Conservation (phyloP, 2,329 filamentous ascomycete species). For the Calonectria fujianensis region DNA sequence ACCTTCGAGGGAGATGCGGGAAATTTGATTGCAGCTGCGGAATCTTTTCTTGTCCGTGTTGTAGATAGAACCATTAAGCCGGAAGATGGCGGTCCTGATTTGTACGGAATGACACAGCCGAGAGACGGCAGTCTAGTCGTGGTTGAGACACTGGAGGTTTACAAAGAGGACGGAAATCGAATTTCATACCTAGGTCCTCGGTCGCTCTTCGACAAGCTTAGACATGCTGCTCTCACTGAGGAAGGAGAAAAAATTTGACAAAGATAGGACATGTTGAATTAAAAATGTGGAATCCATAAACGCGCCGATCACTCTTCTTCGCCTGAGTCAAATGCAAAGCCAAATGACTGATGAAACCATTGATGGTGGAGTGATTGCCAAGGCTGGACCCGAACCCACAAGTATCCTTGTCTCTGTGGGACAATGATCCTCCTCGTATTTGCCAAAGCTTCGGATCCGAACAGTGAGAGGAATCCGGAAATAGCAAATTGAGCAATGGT, state of each 20-base stretch:
- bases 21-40: not conserved
- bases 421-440: not conserved
- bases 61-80: not conserved
- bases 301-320: too few relatives aligned
- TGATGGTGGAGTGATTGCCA: not conserved
- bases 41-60: not conserved
- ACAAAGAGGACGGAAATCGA: not conserved
- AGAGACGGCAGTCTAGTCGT: not conserved
- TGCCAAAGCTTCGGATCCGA: too few relatives aligned
- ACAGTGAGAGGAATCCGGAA: too few relatives aligned
- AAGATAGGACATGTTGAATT: not conserved
- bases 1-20: conserved; percentile 8
- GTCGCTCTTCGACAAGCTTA: not conserved
- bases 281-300: too few relatives aligned
- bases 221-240: too few relatives aligned
- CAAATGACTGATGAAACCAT: too few relatives aligned
- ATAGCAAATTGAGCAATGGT: too few relatives aligned
- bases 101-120: conserved; percentile 13
- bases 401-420: not conserved
- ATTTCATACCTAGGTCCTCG: conserved; percentile 5
- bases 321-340: too few relatives aligned
- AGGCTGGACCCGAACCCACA: not conserved
- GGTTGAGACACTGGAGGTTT: not conserved
- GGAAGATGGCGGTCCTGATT: conserved; percentile 2
- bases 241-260: not conserved